Evolutionary conservation across 1,139 yeast genomes (phyloP), one percentile per base, ranked within the genome.

Genomic region (Suhomyces choctaworum): DNA sequence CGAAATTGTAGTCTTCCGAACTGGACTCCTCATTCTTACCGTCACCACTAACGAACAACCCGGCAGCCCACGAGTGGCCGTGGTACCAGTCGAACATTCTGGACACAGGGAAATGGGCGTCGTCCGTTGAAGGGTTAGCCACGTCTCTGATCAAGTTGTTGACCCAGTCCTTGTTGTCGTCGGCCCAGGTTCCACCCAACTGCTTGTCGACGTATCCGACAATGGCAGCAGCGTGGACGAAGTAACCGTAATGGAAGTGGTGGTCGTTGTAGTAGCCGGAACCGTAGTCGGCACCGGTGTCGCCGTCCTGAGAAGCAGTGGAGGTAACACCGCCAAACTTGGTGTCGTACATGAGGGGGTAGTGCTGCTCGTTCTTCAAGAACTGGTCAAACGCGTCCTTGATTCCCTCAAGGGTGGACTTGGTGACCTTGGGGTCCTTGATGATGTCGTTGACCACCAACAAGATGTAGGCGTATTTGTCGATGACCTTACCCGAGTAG

Each of bases 51-150:
- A 72, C 76, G 51, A 77, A 80, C 44, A 85, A 64, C 12, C 95
- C 95, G 39, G 76, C 76, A 6, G 95, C 94, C 89, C 92, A 85
- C 2, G 94, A 82, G 58, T 86, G 95, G 21, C 95, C 95, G 29
- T 73, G 71, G 62, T 63, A 86, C 87, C 86, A 86, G 56, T 84
- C 92, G 59, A 85, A 86, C 71, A 72, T 73, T 54, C 95, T 73
- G 31, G 76, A 82, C 11, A 79, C 84, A 4, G 95, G 95, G 78
- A 83, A 86, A 54, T 72, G 73, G 2, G 66, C 37, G 54, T 84
- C 94, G 3, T 64, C 66, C 21, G 39, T 56, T 39, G 81, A 73
- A 21, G 89, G 94, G 50, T 85, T 84, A 24, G 90, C 88, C 36
- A 82, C 88, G 54, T 85, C 94, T 55, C 94, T 75, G 26, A 85